Conservation (phyloP, 2,329 filamentous ascomycete genomes). For the Neocatenulostroma microsporum region DNA sequence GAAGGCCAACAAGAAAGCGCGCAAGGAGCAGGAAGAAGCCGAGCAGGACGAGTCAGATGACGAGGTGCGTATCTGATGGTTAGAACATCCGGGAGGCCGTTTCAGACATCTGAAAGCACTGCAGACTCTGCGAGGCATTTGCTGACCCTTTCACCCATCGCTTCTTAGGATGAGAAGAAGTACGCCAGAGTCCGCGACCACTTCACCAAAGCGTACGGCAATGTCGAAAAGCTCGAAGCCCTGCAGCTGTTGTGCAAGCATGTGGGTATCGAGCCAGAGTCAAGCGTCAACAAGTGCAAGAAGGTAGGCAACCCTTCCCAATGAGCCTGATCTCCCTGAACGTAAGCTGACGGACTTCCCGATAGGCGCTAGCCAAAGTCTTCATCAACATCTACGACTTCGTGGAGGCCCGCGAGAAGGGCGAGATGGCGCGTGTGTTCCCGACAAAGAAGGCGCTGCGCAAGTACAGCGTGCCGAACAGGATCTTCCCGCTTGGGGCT, state of each 20-base stretch:
- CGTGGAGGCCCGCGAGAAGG: not conserved
- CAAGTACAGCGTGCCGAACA: not conserved
- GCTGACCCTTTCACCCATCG: too few species aligned
- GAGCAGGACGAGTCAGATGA: too few species aligned
- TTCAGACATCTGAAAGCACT: too few species aligned
- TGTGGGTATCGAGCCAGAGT: not conserved
- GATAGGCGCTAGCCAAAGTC: not conserved
- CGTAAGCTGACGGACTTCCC: not conserved
- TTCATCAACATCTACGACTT: not conserved
- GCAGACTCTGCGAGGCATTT: too few species aligned
- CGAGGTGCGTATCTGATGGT: too few species aligned
- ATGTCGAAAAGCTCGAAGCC: not conserved
- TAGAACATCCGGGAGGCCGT: too few species aligned
- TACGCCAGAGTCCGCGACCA: too few species aligned
- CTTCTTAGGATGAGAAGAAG: too few species aligned
- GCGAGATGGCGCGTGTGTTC: not conserved
- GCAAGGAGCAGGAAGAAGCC: too few species aligned
- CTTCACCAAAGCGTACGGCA: not conserved
- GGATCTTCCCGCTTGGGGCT: constrained; percentile 3
- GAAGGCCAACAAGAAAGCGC: too few species aligned
- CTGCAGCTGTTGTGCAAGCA: not conserved
- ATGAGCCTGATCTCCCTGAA: too few species aligned
- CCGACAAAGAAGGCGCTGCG: constrained; percentile 2
- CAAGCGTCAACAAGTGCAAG: not conserved
- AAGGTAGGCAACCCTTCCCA: not conserved